Evolutionary conservation across 1,284 basidiomycete species (phyloP), one percentile per base, ranked within the genome.

Genomic region (Leccinum subfulvum): DNA sequence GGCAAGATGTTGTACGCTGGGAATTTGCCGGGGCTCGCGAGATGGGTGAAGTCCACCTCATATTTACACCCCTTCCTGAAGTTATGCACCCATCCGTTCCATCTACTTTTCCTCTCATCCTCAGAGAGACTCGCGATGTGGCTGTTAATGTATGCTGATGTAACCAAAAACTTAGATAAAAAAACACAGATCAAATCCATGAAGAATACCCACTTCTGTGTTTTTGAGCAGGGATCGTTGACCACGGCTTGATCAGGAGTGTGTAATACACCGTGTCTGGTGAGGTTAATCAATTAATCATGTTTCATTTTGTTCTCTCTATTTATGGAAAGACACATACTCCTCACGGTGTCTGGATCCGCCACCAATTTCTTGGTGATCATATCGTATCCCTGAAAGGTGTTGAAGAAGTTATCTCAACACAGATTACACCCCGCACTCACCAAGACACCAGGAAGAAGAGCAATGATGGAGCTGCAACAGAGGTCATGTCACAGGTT

Each of bases 401-500:
- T 13, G 13, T 63, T 4, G 3, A 3, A 49, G 13, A 1, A 23
- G 16, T 16, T 33, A 3, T 3, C 3, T 53, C 10, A 18, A 35
- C 3, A 35, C 23, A 39, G 8, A 39, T 9, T 10, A 10, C 18
- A 10, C 16, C 39, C 16, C 16, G 14, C 3, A 37, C 64, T 44
- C 4, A 65, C 64, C 56, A 65, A 30, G 26, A 65, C 57, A 14
- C 64, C 65, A 21, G 64, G 64, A 9, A 63, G 9, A 21, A 65
- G 53, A 23, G 62, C 26, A 9, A 66, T 63, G 16, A 66, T 64
- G 5, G 58, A 30, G 23, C 64, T 65, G 35, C 1, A 16, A 53
- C 26, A 28, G 21, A 49, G 21, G 11, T 49, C n/a, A 9, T 6
- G 47, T 39, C 30, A 33, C 30, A 33, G 39, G 16, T 16, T 39